Evolutionary conservation across 2,329 filamentous ascomycete genomes (phyloP).

Genomic region (Cercospora nicotianae): DNA sequence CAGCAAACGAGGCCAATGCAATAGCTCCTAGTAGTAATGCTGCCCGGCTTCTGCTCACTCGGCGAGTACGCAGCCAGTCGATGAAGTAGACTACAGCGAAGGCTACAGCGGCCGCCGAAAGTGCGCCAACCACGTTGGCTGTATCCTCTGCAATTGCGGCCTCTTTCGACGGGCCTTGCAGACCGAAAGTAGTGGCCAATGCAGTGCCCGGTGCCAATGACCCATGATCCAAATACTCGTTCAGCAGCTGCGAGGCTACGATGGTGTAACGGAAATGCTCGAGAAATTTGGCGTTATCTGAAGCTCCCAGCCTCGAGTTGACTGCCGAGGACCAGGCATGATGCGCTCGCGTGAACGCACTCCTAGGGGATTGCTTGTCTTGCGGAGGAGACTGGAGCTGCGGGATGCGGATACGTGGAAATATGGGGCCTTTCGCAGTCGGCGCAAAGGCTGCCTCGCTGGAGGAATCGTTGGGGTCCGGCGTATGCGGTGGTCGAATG

Average conservation of each 20-base stretch:
- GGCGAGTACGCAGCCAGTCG: slow-evolving; percentile 65
- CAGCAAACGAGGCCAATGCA: slow-evolving; percentile 55
- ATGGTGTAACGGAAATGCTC: slow-evolving; percentile 93
- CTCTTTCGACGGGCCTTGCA: slow-evolving; percentile 29
- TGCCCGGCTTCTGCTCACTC: slow-evolving; percentile 57
- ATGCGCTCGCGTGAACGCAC: slow-evolving; percentile 44
- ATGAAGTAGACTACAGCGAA: slow-evolving; percentile 67
- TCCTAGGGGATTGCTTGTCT: slow-evolving; percentile 15
- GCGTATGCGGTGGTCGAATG: slow-evolving; percentile 1
- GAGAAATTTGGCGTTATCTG: slow-evolving; percentile 80
- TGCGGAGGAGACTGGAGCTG: slow-evolving; percentile 17
- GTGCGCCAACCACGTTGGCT: slow-evolving; percentile 61
- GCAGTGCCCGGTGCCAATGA: slow-evolving; percentile 38
- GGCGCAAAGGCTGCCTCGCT: slow-evolving; percentile 40
- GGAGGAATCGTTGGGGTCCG: slow-evolving; percentile 9
- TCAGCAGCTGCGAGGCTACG: slow-evolving; percentile 85
- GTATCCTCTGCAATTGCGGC: slow-evolving; percentile 37
- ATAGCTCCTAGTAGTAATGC: slow-evolving; percentile 52
- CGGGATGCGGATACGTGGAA: slow-evolving; percentile 25
- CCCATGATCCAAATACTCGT: slow-evolving; percentile 57
- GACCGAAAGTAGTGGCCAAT: slow-evolving; percentile 14
- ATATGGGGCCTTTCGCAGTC: slow-evolving; percentile 14
- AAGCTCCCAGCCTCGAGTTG: slow-evolving; percentile 69
- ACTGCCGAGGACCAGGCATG: slow-evolving; percentile 59
- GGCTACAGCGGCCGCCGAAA: slow-evolving; percentile 62